Evolutionary conservation across 257 asterid genomes (phyloP).

Genomic region (Lithospermum erythrorhizon): DNA sequence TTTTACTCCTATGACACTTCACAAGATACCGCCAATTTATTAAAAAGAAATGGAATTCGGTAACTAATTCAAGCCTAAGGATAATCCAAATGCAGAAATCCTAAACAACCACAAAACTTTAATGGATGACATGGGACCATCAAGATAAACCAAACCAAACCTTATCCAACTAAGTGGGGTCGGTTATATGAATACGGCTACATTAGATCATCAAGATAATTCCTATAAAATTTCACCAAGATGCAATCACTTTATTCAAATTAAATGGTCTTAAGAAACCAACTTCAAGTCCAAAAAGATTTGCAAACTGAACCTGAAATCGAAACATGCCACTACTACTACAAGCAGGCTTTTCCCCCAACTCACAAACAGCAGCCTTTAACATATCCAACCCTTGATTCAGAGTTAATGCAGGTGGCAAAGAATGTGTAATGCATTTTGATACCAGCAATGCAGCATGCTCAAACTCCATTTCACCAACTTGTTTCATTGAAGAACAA

Average conservation of each 20-base stretch:
- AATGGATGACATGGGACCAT: neutral
- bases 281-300: neutral
- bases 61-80: no score
- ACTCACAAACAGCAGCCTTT: constrained; percentile 56
- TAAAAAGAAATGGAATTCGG: no score
- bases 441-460: constrained; percentile 80
- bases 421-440: constrained; percentile 62
- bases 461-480: constrained; percentile 35
- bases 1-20: no score
- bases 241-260: neutral
- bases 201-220: neutral
- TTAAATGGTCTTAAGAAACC: no score
- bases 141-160: no score
- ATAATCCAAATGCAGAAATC: neutral
- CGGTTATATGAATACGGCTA: no score
- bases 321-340: constrained; percentile 74
- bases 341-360: constrained; percentile 48
- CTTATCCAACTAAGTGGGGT: no score
- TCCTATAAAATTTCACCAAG: neutral
- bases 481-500: constrained; percentile 37
- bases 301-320: constrained; percentile 48
- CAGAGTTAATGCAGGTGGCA: constrained; percentile 68
- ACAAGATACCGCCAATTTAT: no score
- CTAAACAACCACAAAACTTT: neutral
- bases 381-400: constrained; percentile 67